Base-by-base conservation (phyloP, 83 land plant genomes). In the Picea engelmannii region DNA sequence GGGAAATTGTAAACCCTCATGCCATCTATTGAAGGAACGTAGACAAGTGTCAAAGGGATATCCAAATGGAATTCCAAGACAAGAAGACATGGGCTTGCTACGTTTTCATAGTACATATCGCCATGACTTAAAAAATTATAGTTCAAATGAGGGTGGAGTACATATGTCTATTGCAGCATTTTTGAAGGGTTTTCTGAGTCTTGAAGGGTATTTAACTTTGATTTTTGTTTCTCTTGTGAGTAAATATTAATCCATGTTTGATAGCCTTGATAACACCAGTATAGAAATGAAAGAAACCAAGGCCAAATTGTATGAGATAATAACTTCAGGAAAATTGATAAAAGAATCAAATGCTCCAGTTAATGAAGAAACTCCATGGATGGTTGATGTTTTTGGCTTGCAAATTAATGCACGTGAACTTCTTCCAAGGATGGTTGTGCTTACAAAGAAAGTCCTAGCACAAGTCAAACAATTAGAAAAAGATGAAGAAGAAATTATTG, bases 141-240 rank as follows among this genome's bases (percentile, higher is more conserved):
- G 99, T 77, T 97, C 99, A 74, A 97, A 97, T 86, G 98, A 97
- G 85, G 98, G 98, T 6, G 93, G 98, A 83, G 97, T 98, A 82
- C 93, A 98, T 97, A 98, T 98, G 99, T 98, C 98, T 80, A 95
- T 97, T 76, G 98, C 99, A 79, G 98, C 99, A 62, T 98, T 98
- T 92, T 97, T 97, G 35, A 98, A 98, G 89, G 99, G 98, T 24
- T 89, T 98, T 70, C 92, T 95, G 66, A 97, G 95, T 81, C 80
- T 98, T 76, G 99, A 98, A 89, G 99, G 98, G 20, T 92, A 91
- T 71, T 82, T 98, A 69, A 98, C 99, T 61, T 98, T 98, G 49
- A 98, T 98, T 58, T 83, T 98, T 90, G 99, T 98, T 79, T 98
- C 99, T 27, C 99, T 98, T 86, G 99, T 98, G 31, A 96, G 99